Conservation (phyloP, 2,329 filamentous ascomycete genomes). For the Diaporthe capsici region DNA sequence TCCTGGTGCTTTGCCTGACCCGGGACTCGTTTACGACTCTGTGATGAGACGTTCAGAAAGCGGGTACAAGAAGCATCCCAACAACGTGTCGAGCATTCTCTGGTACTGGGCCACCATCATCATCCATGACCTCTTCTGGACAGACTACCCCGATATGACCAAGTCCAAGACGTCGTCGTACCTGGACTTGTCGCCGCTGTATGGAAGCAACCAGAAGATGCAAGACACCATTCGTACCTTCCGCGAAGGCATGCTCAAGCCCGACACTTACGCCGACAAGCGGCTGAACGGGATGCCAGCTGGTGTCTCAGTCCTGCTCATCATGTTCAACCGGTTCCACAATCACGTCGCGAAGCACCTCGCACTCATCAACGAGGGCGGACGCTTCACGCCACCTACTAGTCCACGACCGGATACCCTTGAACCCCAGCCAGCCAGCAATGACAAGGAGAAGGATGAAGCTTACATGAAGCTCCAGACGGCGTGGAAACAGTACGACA, state of each 20-base stretch:
- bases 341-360: conserved; percentile 87
- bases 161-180: conserved; percentile 79
- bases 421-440: neutral
- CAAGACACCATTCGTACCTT: conserved; percentile 79
- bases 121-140: conserved; percentile 80
- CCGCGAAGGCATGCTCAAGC: conserved; percentile 79
- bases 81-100: conserved; percentile 79
- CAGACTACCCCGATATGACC: conserved; percentile 71
- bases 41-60: conserved; percentile 66
- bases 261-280: conserved; percentile 80
- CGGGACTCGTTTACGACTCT: conserved; percentile 72
- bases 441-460: conserved; percentile 56
- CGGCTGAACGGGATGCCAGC: conserved; percentile 79
- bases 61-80: conserved; percentile 72
- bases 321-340: conserved; percentile 90
- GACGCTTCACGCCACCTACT: conserved; percentile 79
- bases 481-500: conserved; percentile 78
- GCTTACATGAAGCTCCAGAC: conserved; percentile 59
- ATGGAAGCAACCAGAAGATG: conserved; percentile 77
- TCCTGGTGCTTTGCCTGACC: conserved; percentile 77
- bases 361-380: conserved; percentile 87
- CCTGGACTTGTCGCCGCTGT: conserved; percentile 79
- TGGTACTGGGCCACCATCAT: conserved; percentile 83
- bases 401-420: conserved; percentile 38
- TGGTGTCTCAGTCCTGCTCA: conserved; percentile 77